A percentile compares a stretch with the other conserved stretches of the same genome.
Evolutionary conservation across 345 rosid genomes (phyloP).

Genomic region (Heritiera fomes): DNA sequence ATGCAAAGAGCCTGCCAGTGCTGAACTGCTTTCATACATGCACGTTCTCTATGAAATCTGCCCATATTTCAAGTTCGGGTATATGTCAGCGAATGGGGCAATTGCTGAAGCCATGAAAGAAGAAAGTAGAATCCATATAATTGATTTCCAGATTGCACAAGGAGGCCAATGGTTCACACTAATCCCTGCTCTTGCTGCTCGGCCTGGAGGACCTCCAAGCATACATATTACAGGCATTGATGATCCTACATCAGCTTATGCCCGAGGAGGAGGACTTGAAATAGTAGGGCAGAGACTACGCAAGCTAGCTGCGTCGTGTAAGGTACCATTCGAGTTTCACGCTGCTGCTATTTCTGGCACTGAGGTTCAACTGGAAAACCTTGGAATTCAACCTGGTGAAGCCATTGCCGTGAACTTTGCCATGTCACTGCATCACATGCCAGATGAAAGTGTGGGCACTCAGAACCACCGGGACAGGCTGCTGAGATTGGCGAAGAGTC

Average conservation of each 20-base stretch:
- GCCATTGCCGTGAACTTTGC: constrained; percentile 84
- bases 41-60: constrained; percentile 82
- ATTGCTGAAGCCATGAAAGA: constrained; percentile 89
- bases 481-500: constrained; percentile 66
- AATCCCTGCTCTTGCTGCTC: constrained; percentile 83
- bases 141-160: constrained; percentile 82
- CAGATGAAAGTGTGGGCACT: constrained; percentile 83
- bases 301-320: constrained; percentile 61
- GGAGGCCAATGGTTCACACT: constrained; percentile 92
- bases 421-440: constrained; percentile 82
- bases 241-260: constrained; percentile 77
- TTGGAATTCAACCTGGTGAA: constrained; percentile 65
- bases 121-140: constrained; percentile 70
- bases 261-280: constrained; percentile 84
- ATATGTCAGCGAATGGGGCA: constrained; percentile 91
- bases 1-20: constrained; percentile 85
- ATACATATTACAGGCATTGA: constrained; percentile 86
- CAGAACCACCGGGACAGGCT: constrained; percentile 87
- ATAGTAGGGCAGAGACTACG: constrained; percentile 75
- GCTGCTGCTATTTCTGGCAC: constrained; percentile 58
- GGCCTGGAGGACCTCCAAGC: constrained; percentile 85
- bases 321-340: constrained; percentile 79
- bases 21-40: constrained; percentile 84
- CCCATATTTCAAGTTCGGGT: constrained; percentile 94
- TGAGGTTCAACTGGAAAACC: constrained; percentile 63